Percentiles rank a stretch among this genome's conserved stretches.
Evolutionary conservation across 352 stramenopile genomes (phyloP).

Genomic region (Thalassiosira exigua): DNA sequence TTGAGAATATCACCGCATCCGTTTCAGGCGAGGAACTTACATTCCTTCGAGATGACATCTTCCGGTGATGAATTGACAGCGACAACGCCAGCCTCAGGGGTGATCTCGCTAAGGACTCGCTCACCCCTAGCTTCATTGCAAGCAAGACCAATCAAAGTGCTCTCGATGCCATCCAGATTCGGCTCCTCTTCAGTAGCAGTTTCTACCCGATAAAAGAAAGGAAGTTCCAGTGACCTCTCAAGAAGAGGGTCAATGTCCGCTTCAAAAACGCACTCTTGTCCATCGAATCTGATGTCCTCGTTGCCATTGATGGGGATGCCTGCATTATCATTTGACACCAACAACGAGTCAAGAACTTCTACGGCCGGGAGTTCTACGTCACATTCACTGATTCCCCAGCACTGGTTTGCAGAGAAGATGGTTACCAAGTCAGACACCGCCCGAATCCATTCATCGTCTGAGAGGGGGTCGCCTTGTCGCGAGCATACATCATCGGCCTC

Average conservation of each 20-base stretch:
- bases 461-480: not conserved
- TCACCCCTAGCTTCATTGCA: slow-evolving; percentile 2
- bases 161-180: slow-evolving; percentile 15
- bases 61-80: slow-evolving; percentile 18
- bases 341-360: not conserved
- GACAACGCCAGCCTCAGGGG: slow-evolving; percentile 9
- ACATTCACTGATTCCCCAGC: slow-evolving; percentile 25
- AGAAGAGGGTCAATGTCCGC: not conserved
- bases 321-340: not conserved
- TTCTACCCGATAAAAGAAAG: slow-evolving; percentile 35
- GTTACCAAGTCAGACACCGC: slow-evolving; percentile 11
- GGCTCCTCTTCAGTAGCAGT: slow-evolving; percentile 2
- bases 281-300: slow-evolving; percentile 6
- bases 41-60: slow-evolving; percentile 20
- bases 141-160: slow-evolving; percentile 8
- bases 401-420: slow-evolving; percentile 30
- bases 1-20: not conserved
- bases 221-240: slow-evolving; percentile 9
- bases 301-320: not conserved
- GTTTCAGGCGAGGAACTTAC: slow-evolving; percentile 3
- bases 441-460: slow-evolving; percentile 4
- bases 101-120: slow-evolving; percentile 6
- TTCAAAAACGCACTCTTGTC: slow-evolving; percentile 14
- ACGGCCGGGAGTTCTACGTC: slow-evolving; percentile 4
- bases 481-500: slow-evolving; percentile 10